A percentile compares a stretch with the other conserved stretches of the same genome.
Evolutionary conservation across 2,329 filamentous ascomycete genomes (phyloP).

Genomic region (Pseudomassariella vexata): DNA sequence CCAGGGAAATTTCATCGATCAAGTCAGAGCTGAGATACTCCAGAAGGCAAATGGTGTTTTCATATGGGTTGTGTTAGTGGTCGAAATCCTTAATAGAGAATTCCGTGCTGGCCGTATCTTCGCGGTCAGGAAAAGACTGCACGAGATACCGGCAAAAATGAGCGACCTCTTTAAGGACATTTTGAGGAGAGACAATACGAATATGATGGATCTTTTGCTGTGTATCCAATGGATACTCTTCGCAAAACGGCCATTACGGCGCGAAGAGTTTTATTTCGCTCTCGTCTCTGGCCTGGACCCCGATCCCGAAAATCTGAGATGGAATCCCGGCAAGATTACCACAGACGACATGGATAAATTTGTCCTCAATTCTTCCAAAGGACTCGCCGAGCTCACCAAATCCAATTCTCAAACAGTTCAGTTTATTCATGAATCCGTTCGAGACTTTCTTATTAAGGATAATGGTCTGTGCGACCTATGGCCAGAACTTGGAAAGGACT

Average conservation of each 20-base stretch:
- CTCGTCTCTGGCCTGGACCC: conserved; percentile 22
- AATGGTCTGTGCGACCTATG: conserved; percentile 22
- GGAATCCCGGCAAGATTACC: no score
- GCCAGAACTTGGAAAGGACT: conserved; percentile 24
- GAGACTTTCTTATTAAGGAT: conserved; percentile 38
- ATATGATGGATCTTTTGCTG: conserved; percentile 33
- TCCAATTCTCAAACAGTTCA: conserved; percentile 31
- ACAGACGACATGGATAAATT: conserved; percentile 22
- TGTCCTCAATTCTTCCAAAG: conserved; percentile 41
- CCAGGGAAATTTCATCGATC: conserved; percentile 17
- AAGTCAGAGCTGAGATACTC: not conserved
- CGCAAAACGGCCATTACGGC: conserved; percentile 34
- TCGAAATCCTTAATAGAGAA: conserved; percentile 31
- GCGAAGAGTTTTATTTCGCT: conserved; percentile 39
- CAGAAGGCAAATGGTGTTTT: conserved; percentile 1
- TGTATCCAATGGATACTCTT: conserved; percentile 51
- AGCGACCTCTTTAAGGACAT: conserved; percentile 45
- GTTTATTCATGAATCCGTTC: conserved; percentile 48
- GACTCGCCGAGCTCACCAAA: conserved; percentile 37
- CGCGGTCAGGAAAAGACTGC: conserved; percentile 20
- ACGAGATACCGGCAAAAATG: conserved; percentile 31
- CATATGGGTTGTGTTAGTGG: conserved; percentile 15
- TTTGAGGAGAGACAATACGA: conserved; percentile 35
- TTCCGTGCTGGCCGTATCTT: conserved; percentile 18
- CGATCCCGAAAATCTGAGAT: no score